Conservation (phyloP, 176 grass and related monocot genomes). For the Guadua angustifolia region DNA sequence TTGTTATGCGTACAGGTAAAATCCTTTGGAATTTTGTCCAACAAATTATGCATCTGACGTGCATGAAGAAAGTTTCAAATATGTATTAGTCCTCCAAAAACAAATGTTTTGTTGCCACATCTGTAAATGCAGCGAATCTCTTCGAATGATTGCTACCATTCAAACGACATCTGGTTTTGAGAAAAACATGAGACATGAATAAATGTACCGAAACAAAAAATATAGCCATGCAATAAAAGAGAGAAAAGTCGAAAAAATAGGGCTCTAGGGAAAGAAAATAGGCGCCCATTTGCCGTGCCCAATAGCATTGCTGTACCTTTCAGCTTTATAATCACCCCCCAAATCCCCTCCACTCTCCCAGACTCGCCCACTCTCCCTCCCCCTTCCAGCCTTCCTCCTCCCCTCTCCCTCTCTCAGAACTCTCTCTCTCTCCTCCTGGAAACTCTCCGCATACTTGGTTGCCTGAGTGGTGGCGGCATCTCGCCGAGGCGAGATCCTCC, state of each 20-base stretch:
- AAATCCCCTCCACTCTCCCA: constrained; percentile 20
- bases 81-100: neutral
- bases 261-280: constrained; percentile 17
- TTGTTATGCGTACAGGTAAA: neutral
- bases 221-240: neutral
- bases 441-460: constrained; percentile 41
- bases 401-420: constrained; percentile 23
- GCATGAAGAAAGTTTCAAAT: neutral
- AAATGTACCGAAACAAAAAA: constrained; percentile 12
- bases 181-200: neutral
- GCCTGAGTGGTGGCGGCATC: constrained; percentile 41
- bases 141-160: neutral
- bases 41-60: neutral
- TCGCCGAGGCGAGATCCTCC: constrained; percentile 50
- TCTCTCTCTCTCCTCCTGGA: constrained; percentile 21
- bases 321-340: constrained; percentile 54
- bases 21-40: neutral
- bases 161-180: neutral
- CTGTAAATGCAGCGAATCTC: neutral
- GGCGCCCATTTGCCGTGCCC: constrained; percentile 52
- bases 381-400: neutral
- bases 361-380: neutral
- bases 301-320: constrained; percentile 54
- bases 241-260: neutral
- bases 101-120: neutral